Percentiles rank a stretch among this genome's conserved stretches.
Conservation (phyloP, 2,329 filamentous ascomycete genomes). For the Cladosporium phlei region DNA sequence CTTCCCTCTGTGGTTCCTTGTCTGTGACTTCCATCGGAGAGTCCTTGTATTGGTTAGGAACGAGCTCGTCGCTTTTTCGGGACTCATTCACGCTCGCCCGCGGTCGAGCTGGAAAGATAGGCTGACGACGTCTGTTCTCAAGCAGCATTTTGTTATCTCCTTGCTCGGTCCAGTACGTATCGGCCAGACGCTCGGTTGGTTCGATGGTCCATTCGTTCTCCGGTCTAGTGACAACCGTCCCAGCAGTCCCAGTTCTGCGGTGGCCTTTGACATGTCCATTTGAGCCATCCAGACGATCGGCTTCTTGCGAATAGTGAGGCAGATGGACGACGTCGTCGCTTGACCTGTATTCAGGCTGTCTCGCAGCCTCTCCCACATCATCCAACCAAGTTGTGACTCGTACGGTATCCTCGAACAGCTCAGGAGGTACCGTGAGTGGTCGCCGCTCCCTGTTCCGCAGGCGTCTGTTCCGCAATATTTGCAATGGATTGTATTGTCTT, state of each 20-base stretch:
- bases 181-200: slow-evolving; percentile 80
- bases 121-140: slow-evolving; percentile 71
- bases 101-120: slow-evolving; percentile 55
- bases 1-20: background rate
- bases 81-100: slow-evolving; percentile 22
- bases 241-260: slow-evolving; percentile 37
- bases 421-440: slow-evolving; percentile 65
- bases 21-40: slow-evolving; percentile 7
- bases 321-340: slow-evolving; percentile 30
- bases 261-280: slow-evolving; percentile 22
- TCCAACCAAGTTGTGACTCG: slow-evolving; percentile 75
- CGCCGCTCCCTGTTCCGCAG: slow-evolving; percentile 73
- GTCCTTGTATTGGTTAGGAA: slow-evolving; percentile 9
- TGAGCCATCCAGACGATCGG: slow-evolving; percentile 25
- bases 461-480: slow-evolving; percentile 87
- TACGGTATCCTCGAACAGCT: slow-evolving; percentile 71
- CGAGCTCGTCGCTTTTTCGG: slow-evolving; percentile 21
- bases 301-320: slow-evolving; percentile 19
- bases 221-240: slow-evolving; percentile 62
- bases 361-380: slow-evolving; percentile 52
- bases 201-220: slow-evolving; percentile 80
- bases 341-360: slow-evolving; percentile 33
- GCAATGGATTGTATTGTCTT: slow-evolving; percentile 81
- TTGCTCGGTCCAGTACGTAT: slow-evolving; percentile 86
- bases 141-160: slow-evolving; percentile 73